Conservation (phyloP, 495 filamentous ascomycete species). For the Terfezia boudieri region DNA sequence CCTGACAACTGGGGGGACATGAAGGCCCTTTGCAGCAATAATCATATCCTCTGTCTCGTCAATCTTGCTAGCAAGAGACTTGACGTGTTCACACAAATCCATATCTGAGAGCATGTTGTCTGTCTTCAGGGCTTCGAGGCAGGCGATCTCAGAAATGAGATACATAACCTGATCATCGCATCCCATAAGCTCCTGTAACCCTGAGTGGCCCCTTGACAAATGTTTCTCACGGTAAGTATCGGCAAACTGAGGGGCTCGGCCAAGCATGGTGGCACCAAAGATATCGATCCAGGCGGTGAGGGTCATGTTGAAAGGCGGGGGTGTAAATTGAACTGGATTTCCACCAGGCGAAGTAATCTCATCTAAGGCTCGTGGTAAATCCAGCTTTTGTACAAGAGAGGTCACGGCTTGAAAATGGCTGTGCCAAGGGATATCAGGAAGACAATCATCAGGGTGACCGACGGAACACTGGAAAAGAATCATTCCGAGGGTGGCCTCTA, state of each 20-base stretch:
- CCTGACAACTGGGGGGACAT: conserved; percentile 23
- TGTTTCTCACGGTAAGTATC: conserved; percentile 85
- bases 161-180: conserved; percentile 98
- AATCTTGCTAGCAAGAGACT: conserved; percentile 58
- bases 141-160: conserved; percentile 90
- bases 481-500: conserved; percentile 87
- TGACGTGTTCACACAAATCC: conserved; percentile 63
- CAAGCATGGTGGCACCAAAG: conserved; percentile 78
- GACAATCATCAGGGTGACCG: conserved; percentile 57
- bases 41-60: conserved; percentile 42
- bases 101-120: conserved; percentile 60
- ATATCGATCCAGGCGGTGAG: conserved; percentile 94
- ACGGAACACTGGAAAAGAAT: conserved; percentile 91
- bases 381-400: conserved; percentile 60
- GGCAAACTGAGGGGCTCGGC: conserved; percentile 63
- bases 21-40: conserved; percentile 20
- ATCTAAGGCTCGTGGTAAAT: conserved; percentile 43
- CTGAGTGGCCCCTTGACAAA: conserved; percentile 44
- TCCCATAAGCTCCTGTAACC: conserved; percentile 84
- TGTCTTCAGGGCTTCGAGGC: conserved; percentile 67
- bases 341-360: conserved; percentile 22
- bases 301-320: conserved; percentile 79
- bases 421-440: conserved; percentile 91
- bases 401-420: conserved; percentile 86
- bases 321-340: conserved; percentile 20